Conservation (phyloP, 306 rosid genomes). For the Rubus parviflorus region DNA sequence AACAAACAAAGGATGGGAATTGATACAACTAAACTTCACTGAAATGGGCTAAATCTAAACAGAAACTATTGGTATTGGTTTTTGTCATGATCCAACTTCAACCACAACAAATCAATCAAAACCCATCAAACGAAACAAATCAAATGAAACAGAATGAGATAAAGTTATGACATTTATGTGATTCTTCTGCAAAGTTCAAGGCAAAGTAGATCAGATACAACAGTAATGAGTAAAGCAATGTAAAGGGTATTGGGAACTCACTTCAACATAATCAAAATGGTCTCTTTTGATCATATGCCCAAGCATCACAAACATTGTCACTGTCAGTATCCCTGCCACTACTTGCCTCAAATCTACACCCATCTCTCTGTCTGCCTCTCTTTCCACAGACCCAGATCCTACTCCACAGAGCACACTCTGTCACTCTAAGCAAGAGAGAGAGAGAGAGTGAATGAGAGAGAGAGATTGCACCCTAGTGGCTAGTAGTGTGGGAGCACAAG, state of each 20-base stretch:
- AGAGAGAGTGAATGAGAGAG: conserved; percentile 10
- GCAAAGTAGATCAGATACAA: conserved; percentile 7
- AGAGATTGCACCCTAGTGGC: conserved; percentile 3
- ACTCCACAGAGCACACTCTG: conserved; percentile 8
- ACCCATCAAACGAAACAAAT: conserved; percentile 17
- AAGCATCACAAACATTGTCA: conserved; percentile 97
- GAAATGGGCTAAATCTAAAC: conserved; percentile 4
- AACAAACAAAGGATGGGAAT: conserved; percentile 2
- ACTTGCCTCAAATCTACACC: conserved; percentile 97
- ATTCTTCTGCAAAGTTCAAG: background rate
- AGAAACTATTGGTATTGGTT: background rate
- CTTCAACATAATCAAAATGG: conserved; percentile 86
- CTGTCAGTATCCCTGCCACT: conserved; percentile 81
- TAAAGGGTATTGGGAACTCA: conserved; percentile 27
- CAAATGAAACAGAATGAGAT: background rate
- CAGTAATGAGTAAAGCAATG: background rate
- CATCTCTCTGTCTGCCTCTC: conserved; percentile 33
- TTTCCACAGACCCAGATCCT: conserved; percentile 13
- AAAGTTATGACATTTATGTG: background rate
- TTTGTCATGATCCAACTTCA: background rate
- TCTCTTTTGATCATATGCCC: conserved; percentile 97
- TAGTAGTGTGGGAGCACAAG: conserved; percentile 5
- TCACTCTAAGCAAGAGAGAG: conserved; percentile 2
- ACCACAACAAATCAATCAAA: conserved; percentile 10
- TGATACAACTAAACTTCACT: background rate